phyloP scores from a whole-genome alignment of 2,329 filamentous ascomycete genomes.

The Cladosporium sp. region DNA sequence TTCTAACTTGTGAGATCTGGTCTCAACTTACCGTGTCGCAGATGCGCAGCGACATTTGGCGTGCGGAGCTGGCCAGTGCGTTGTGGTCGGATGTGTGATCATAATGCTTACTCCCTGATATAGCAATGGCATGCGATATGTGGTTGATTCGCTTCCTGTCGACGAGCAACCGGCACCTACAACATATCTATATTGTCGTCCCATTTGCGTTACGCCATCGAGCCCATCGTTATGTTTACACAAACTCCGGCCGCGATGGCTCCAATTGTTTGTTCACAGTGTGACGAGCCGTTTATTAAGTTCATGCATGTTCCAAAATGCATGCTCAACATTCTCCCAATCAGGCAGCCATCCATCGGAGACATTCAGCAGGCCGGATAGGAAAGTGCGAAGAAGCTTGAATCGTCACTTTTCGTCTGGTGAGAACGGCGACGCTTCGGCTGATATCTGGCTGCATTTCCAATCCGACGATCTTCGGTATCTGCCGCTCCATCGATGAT shows the following conservation, averaged over 20 bases:
- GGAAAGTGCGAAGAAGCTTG: background rate
- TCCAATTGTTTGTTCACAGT: background rate
- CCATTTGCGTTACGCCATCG: background rate
- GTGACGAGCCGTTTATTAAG: background rate
- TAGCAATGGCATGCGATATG: background rate
- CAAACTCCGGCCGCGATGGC: background rate
- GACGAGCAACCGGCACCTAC: background rate
- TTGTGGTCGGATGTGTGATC: background rate
- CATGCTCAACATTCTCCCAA: background rate
- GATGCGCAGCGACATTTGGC: background rate
- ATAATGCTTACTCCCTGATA: background rate
- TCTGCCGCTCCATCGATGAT: background rate
- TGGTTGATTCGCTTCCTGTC: background rate
- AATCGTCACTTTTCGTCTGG: background rate
- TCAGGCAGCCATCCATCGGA: background rate
- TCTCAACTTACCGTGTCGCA: background rate
- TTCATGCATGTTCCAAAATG: background rate
- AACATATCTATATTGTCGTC: background rate
- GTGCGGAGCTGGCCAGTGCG: background rate
- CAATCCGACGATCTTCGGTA: background rate
- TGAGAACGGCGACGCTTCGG: slow-evolving; percentile 1
- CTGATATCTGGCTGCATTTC: background rate
- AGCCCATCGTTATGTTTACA: background rate
- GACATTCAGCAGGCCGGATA: background rate
- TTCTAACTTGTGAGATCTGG: background rate